A percentile compares a stretch with the other conserved stretches of the same genome.
These are phyloP conservation scores for Botrytis fragariae DNA, from an alignment of 2,329 filamentous ascomycete species.

Conservation along the genomic window DNA sequence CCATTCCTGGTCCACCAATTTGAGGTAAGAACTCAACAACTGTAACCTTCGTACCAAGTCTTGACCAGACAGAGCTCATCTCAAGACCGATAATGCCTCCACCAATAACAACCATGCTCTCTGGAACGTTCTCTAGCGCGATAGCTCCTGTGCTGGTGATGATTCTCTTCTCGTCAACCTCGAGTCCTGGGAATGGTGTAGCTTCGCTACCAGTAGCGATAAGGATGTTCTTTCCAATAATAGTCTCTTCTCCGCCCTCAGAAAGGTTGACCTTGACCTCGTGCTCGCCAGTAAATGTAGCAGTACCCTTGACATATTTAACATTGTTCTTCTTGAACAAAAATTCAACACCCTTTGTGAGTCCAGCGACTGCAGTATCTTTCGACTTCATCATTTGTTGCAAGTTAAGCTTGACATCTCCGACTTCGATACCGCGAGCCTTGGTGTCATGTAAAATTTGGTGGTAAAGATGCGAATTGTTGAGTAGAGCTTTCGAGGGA, in stretches of 20 bases:
- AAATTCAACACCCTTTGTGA: slow-evolving; percentile 98
- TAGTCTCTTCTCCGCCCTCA: slow-evolving; percentile 84
- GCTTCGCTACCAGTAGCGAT: slow-evolving; percentile 95
- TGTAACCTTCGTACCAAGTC: slow-evolving; percentile 89
- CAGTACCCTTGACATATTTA: slow-evolving; percentile 94
- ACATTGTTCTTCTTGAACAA: slow-evolving; percentile 99
- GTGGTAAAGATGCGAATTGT: slow-evolving; percentile 99
- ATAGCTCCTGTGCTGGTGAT: slow-evolving; percentile 96
- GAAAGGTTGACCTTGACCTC: slow-evolving; percentile 86
- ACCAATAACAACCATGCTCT: slow-evolving; percentile 96
- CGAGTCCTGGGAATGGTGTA: slow-evolving; percentile 92
- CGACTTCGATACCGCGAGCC: slow-evolving; percentile 94
- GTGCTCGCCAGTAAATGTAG: slow-evolving; percentile 82
- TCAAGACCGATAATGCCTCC: slow-evolving; percentile 98
- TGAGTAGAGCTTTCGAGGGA: slow-evolving; percentile 97
- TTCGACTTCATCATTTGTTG: slow-evolving; percentile 98
- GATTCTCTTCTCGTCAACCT: slow-evolving; percentile 96
- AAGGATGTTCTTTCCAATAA: slow-evolving; percentile 94
- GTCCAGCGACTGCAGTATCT: slow-evolving; percentile 79
- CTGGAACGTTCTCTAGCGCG: slow-evolving; percentile 82
- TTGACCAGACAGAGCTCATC: slow-evolving; percentile 97
- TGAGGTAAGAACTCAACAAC: slow-evolving; percentile 95
- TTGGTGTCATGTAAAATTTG: slow-evolving; percentile 96
- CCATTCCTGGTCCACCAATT: slow-evolving; percentile 98
- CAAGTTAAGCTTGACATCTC: slow-evolving; percentile 95